These are phyloP conservation scores for Tephrocybe sp. DNA, from an alignment of 768 basidiomycete species.

Conservation along the genomic window DNA sequence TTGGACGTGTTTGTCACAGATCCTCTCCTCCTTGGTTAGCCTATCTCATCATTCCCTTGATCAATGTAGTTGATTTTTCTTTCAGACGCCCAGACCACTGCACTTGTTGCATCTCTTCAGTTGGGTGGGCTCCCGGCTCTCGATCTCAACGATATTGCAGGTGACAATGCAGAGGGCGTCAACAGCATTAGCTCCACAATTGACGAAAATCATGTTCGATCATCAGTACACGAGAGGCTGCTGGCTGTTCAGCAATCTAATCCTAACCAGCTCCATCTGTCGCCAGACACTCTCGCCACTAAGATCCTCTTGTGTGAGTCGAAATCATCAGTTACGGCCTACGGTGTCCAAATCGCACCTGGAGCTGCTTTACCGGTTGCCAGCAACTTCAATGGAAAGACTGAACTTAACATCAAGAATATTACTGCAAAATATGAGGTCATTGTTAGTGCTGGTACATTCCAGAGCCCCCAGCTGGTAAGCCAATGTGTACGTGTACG, in stretches of 20 bases:
- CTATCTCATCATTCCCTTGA: neutral
- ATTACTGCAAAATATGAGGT: conserved; percentile 23
- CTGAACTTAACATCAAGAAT: conserved; percentile 8
- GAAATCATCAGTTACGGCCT: conserved; percentile 11
- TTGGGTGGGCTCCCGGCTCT: conserved; percentile 14
- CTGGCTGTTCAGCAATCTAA: conserved; percentile 13
- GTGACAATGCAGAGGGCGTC: conserved; percentile 19
- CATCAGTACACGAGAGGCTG: conserved; percentile 23
- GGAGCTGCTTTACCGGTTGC: conserved; percentile 23
- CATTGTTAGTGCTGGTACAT: conserved; percentile 24
- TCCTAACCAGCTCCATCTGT: conserved; percentile 15
- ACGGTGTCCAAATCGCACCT: conserved; percentile 21
- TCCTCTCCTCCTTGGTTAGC: conserved; percentile 21
- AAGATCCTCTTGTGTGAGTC: conserved; percentile 20
- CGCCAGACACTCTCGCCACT: conserved; percentile 24
- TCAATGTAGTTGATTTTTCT: neutral
- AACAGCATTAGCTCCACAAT: conserved; percentile 20
- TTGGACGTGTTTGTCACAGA: conserved; percentile 16
- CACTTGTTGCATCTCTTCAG: conserved; percentile 17
- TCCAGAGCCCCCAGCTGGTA: conserved; percentile 28
- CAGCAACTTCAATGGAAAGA: conserved; percentile 22
- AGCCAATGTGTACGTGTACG: neutral
- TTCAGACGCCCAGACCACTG: conserved; percentile 22
- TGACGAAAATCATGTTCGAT: conserved; percentile 22
- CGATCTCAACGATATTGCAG: conserved; percentile 21